Percentiles rank a stretch among this genome's conserved stretches.
These are phyloP conservation scores for Cytospora paraplurivora DNA, from an alignment of 2,329 filamentous ascomycete genomes.

Conservation along the genomic window DNA sequence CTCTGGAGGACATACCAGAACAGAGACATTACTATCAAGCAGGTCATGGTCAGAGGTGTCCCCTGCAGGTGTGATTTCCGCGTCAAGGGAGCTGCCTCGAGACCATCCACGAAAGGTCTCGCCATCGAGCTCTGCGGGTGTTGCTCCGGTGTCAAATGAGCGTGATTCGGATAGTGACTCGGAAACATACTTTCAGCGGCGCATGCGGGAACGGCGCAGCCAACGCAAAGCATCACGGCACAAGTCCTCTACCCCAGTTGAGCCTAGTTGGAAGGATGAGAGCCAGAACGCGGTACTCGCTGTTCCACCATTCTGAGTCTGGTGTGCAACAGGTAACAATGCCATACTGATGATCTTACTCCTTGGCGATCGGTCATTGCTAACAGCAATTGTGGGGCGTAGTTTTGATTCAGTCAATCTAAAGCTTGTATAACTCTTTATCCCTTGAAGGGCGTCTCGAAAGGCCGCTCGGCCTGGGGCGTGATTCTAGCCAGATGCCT, in stretches of 20 bases:
- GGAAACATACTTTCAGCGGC: slow-evolving; percentile 23
- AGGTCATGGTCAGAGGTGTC: neutral
- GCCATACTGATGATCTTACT: neutral
- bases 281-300: neutral
- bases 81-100: neutral
- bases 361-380: neutral
- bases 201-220: slow-evolving; percentile 15
- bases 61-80: neutral
- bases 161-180: slow-evolving; percentile 20
- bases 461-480: slow-evolving; percentile 77
- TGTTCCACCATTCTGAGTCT: slow-evolving; percentile 13
- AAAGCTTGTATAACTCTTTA: slow-evolving; percentile 14
- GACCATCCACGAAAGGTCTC: neutral
- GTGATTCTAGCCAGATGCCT: slow-evolving; percentile 81
- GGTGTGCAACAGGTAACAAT: too few species aligned
- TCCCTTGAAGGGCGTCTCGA: slow-evolving; percentile 63
- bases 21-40: neutral
- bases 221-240: slow-evolving; percentile 4
- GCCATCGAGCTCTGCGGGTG: neutral
- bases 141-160: neutral
- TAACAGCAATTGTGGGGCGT: neutral
- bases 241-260: neutral
- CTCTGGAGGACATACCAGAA: neutral
- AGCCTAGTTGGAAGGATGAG: neutral
- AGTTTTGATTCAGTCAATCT: neutral